Conservation (phyloP, 1,284 basidiomycete genomes). For the Cerioporus squamosus region DNA sequence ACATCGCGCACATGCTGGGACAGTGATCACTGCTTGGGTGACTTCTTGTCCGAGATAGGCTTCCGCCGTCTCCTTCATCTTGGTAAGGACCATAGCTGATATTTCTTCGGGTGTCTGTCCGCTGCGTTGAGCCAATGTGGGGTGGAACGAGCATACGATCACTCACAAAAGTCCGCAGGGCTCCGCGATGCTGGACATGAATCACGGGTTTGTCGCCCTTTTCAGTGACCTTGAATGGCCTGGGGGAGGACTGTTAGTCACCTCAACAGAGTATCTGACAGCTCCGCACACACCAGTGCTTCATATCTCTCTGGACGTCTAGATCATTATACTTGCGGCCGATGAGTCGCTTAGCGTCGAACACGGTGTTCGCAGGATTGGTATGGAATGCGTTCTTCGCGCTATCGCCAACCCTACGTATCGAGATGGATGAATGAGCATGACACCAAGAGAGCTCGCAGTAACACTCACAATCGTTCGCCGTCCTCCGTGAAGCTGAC, state of each 20-base stretch:
- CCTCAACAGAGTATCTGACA: constrained; percentile 10
- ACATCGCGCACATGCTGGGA: constrained; percentile 71
- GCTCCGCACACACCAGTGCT: constrained; percentile 67
- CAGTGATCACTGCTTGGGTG: constrained; percentile 97
- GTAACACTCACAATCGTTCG: constrained; percentile 79
- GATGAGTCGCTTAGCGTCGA: constrained; percentile 97
- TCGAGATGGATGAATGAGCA: neutral
- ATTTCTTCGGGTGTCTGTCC: constrained; percentile 83
- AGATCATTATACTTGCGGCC: constrained; percentile 83
- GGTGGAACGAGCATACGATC: neutral
- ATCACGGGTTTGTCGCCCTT: constrained; percentile 88
- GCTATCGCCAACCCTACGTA: constrained; percentile 69
- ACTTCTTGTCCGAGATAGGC: constrained; percentile 97
- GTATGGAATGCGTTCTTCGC: constrained; percentile 82
- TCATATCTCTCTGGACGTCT: constrained; percentile 82
- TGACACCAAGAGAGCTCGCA: no score
- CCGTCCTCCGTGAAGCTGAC: constrained; percentile 84
- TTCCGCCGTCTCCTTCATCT: constrained; percentile 99
- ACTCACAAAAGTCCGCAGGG: constrained; percentile 83
- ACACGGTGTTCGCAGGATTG: constrained; percentile 94
- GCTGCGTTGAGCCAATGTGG: neutral
- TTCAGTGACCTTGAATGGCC: constrained; percentile 79
- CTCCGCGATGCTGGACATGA: constrained; percentile 84
- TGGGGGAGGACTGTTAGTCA: constrained; percentile 32
- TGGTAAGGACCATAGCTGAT: constrained; percentile 91